phyloP scores from a whole-genome alignment of 139 green algal genomes.

The Spirogloea muscicola region DNA sequence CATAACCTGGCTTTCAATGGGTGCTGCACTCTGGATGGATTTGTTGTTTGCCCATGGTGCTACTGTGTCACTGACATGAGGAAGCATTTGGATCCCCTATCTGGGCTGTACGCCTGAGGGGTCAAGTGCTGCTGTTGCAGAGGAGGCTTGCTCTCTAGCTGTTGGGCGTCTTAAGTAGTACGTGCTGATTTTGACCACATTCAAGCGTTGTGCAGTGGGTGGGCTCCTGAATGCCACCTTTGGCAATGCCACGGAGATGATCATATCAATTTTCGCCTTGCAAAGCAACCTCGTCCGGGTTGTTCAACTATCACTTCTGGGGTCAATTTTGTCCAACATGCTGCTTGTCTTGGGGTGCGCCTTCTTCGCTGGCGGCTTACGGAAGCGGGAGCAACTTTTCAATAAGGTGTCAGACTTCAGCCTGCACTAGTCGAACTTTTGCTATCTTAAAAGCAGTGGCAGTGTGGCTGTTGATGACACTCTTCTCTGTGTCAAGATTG shows the following conservation, averaged over 20 bases:
- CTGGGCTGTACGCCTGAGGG: neutral
- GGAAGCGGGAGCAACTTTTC: slow-evolving; percentile 58
- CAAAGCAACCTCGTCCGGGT: slow-evolving; percentile 56
- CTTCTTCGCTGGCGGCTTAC: slow-evolving; percentile 70
- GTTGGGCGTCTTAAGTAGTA: neutral
- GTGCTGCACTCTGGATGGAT: too few species aligned
- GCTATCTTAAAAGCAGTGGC: too few species aligned
- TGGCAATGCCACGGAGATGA: slow-evolving; percentile 92
- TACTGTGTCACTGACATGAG: too few species aligned
- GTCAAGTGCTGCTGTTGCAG: neutral
- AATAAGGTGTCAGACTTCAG: slow-evolving; percentile 53
- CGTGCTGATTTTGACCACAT: neutral
- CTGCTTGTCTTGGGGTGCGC: slow-evolving; percentile 74
- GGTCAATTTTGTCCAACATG: slow-evolving; percentile 74
- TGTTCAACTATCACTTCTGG: slow-evolving; percentile 76
- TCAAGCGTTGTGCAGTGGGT: too few species aligned
- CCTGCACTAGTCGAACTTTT: too few species aligned
- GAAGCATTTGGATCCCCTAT: too few species aligned
- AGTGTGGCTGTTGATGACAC: too few species aligned
- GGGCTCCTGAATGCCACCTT: slow-evolving; percentile 83
- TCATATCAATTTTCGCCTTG: slow-evolving; percentile 71
- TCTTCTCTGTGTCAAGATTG: too few species aligned
- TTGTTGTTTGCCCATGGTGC: too few species aligned
- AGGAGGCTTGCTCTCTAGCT: neutral
- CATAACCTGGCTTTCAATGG: too few species aligned